Base-by-base conservation (phyloP, 106 monocot species). In the Chionographis japonica region DNA sequence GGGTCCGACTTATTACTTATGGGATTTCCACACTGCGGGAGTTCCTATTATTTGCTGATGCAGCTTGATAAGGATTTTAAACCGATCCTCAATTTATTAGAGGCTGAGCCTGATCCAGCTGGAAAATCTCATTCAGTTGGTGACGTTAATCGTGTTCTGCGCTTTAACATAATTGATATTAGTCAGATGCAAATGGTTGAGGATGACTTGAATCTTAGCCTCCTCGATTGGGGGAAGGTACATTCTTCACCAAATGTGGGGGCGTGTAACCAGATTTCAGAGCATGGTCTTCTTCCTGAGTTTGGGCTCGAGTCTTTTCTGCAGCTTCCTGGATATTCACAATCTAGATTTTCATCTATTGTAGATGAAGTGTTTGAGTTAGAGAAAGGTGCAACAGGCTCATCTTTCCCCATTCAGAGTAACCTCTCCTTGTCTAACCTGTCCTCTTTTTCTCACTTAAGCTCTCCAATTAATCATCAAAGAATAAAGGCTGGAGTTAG, bases 41-140 rank as follows among this genome's bases (percentile, higher is more conserved):
- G 73, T 78, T 80, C 80, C 37, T 97, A 89, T 86, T 92, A 80
- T 87, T 74, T 97, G 54, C 62, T 89, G 71, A 78, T 92, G 80
- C 92, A 97, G 58, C 85, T 97, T 81, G 92, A 97, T 75, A 92
- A 81, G 67, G 89, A 97, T 74, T 89, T 97, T 61, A 86, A 71
- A 51, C 92, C 92, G 40, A 62, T 85, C 54, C 89, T 97, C 71
- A 78, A 77, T 71, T 76, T 97, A 66, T 74, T 97, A 17, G 97
- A 97, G 72, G 76, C 82, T 19, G 87, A 85, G 53, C 49, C 83
- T 67, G 89, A 80, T 74, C 37, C 58, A 46, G 67, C 15, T 74
- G 86, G 76, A 50, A 86, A 79, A 40, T 65, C 82, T 37, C 73
- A 76, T 68, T 66, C 82, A 64, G 63, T 76, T 68, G 50, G 73